Conservation (phyloP, 208 protist species). For the Phytomonas sp. region DNA sequence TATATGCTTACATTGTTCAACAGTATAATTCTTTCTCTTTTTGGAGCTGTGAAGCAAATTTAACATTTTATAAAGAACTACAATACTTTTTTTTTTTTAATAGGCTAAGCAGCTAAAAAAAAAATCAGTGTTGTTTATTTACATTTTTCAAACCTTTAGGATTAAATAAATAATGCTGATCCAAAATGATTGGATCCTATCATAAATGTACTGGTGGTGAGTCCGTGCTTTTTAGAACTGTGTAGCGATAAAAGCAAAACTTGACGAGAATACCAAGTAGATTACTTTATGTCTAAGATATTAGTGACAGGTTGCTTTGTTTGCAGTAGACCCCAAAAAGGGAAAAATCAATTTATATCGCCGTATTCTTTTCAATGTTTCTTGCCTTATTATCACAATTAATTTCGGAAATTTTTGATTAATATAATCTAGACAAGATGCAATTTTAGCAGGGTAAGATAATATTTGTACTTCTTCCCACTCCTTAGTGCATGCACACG, state of each 20-base stretch:
- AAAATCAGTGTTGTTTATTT: slow-evolving; percentile 2
- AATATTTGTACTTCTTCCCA: background rate
- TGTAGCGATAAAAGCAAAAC: background rate
- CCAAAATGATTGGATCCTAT: slow-evolving; percentile 1
- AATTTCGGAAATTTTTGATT: background rate
- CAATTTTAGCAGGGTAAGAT: background rate
- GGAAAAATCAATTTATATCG: slow-evolving; percentile 1
- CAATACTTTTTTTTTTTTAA: background rate
- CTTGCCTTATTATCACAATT: background rate
- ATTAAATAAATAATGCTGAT: background rate
- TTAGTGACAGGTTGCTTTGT: background rate
- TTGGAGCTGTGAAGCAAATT: slow-evolving; percentile 6
- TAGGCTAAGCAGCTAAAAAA: background rate
- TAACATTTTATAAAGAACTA: slow-evolving; percentile 4
- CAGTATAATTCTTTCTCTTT: slow-evolving; percentile 6
- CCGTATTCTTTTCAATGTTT: slow-evolving; percentile 7
- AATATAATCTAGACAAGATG: background rate
- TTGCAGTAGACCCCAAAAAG: background rate
- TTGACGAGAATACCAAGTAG: background rate
- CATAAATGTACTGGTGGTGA: slow-evolving; percentile 4
- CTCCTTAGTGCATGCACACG: background rate
- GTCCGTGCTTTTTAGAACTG: slow-evolving; percentile 1
- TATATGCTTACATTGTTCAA: slow-evolving; percentile 4
- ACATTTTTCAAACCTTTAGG: background rate
- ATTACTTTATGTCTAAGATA: background rate